Evolutionary conservation across 495 filamentous ascomycete species (phyloP), one percentile per base, ranked within the genome.

Genomic region (Aspergillus sclerotiicarbonarius): DNA sequence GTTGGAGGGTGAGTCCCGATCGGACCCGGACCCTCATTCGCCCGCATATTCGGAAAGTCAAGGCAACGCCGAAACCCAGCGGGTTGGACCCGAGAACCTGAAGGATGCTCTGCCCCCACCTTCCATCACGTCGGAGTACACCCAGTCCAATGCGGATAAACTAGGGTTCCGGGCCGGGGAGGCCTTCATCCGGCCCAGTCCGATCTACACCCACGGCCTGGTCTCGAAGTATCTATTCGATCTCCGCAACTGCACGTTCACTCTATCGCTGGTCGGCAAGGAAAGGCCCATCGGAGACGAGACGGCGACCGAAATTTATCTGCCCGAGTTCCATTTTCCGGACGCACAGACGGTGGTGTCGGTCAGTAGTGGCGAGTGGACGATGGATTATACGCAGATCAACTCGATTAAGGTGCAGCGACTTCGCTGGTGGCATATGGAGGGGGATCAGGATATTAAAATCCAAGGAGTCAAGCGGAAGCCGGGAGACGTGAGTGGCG

Each of bases 251-350:
- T 88, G 84, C 68, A 79, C 78, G n/a, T 96, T 96, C 62, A 84
- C 80, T 15, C 75, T 95, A 61, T 78, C 81, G 10, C 64, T 94
- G 21, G 71, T 81, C 8, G 86, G 84, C 8, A 67, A 76, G 15
- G 69, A 72, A 13, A 65, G 78, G 1, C 78, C 81, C 5, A 65
- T 73, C 12, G 46, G 41, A 0, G 76, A 87, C 39, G 83, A 87
- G 0, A 68, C 74, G 9, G 90, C 92, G 2, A 98, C 93, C 0
- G 85, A 90, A 56, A 83, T 97, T 10, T 96, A 90, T 66, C 76
- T 98, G 0, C 94, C 94, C 0, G 90, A 92, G 25, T 96, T 92
- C 68, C 94, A 98, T 74, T 98, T 97, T 68, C 93, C 95, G 6
- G 83, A 84, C 33, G 80, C 82, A 7, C 74, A 80, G 8, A 88